Evolutionary conservation across 2,329 filamentous ascomycete species (phyloP).

Genomic region (Ceratocystis lukuohia): DNA sequence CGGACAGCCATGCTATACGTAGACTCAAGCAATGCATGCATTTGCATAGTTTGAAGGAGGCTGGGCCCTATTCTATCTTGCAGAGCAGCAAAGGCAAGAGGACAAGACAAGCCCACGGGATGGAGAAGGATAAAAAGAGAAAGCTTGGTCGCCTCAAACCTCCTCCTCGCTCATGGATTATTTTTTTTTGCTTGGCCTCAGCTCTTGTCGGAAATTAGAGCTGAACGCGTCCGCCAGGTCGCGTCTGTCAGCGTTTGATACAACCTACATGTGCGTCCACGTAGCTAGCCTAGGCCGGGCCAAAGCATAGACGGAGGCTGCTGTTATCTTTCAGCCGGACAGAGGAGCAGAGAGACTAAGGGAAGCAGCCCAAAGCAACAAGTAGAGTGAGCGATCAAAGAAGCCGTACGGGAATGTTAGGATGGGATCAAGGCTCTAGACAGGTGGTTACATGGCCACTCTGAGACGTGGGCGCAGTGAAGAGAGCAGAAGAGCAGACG

Average conservation of each 20-base stretch:
- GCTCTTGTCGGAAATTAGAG: conserved; percentile 4
- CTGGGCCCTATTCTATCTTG: not conserved
- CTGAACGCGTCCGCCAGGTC: not conserved
- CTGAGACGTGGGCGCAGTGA: not conserved
- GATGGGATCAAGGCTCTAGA: not conserved
- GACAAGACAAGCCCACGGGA: not conserved
- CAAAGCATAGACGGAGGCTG: too few species aligned
- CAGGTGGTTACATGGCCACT: not conserved
- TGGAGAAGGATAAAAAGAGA: not conserved
- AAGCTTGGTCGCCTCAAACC: not conserved
- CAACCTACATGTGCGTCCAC: not conserved
- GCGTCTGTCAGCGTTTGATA: not conserved
- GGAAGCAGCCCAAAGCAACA: not conserved
- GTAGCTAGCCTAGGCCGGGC: too few species aligned
- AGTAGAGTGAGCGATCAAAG: not conserved
- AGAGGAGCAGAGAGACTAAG: not conserved
- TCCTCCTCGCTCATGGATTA: not conserved
- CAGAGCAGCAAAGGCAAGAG: not conserved
- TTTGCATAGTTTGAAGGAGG: not conserved
- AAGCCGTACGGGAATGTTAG: not conserved
- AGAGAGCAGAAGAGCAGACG: not conserved
- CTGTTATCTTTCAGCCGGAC: not conserved
- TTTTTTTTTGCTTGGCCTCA: not conserved
- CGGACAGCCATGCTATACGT: not conserved
- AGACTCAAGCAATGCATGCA: not conserved